Percentiles rank a stretch among this genome's conserved stretches.
phyloP scores from a whole-genome alignment of 73 alveolate genomes.

The Paramecium pentaurelia region DNA sequence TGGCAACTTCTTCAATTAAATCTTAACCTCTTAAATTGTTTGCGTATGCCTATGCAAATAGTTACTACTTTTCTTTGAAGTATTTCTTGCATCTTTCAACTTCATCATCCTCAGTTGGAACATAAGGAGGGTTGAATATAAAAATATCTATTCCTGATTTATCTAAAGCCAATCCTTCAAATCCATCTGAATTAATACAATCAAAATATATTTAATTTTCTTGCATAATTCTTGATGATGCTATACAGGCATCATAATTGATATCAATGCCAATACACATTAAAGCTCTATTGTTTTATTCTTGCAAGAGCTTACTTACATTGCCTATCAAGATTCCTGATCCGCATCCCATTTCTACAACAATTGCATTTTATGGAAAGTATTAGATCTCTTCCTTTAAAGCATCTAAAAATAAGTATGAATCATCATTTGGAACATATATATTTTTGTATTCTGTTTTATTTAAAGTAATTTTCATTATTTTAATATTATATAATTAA shows the following conservation, averaged over 20 bases:
- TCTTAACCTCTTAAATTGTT: background rate
- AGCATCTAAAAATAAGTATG: conserved; percentile 49
- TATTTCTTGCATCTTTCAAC: conserved; percentile 3
- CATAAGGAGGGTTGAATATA: conserved; percentile 61
- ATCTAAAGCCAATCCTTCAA: conserved; percentile 31
- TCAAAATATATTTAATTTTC: conserved; percentile 40
- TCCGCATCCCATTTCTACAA: conserved; percentile 61
- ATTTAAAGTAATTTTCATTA: background rate
- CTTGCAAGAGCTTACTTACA: conserved; percentile 3
- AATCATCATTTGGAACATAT: conserved; percentile 55
- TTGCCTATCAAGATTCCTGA: conserved; percentile 50
- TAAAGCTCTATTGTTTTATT: conserved; percentile 14
- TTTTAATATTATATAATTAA: background rate
- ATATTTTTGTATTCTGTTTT: conserved; percentile 22
- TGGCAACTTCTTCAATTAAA: conserved; percentile 33
- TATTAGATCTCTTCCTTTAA: conserved; percentile 23
- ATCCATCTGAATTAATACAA: conserved; percentile 36
- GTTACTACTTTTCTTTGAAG: conserved; percentile 17
- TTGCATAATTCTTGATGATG: background rate
- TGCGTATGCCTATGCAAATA: conserved; percentile 1
- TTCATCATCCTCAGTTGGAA: conserved; percentile 63
- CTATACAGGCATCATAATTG: conserved; percentile 56
- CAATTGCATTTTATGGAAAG: background rate
- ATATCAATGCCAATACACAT: conserved; percentile 46
- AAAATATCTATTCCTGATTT: conserved; percentile 39